phyloP scores from a whole-genome alignment of 2,329 filamentous ascomycete species.

The Fusarium ramigenum region DNA sequence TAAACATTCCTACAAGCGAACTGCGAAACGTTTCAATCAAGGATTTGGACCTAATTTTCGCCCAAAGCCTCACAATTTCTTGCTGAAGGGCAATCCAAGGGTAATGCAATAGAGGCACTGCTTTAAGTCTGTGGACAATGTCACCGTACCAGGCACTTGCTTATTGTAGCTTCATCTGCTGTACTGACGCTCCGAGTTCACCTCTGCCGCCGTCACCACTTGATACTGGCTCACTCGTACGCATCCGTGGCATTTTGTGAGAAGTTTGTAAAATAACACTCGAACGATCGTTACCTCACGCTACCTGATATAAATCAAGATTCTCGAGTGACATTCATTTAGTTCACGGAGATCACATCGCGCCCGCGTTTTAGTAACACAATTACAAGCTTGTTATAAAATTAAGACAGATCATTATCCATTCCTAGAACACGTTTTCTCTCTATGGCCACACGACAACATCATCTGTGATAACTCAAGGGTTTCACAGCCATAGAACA shows the following conservation, averaged over 20 bases:
- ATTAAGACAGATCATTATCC: too few species aligned
- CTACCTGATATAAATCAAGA: neutral
- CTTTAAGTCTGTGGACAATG: neutral
- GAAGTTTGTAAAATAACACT: too few species aligned
- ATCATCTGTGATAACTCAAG: neutral
- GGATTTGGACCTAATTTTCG: neutral
- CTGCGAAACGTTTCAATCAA: neutral
- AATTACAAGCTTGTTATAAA: neutral
- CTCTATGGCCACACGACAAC: neutral
- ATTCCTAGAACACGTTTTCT: neutral
- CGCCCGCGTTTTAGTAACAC: neutral
- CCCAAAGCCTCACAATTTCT: neutral
- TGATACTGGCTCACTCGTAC: neutral
- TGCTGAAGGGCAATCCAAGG: neutral
- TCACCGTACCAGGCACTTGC: neutral
- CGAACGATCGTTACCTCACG: neutral
- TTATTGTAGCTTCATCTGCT: neutral
- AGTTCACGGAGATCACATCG: neutral
- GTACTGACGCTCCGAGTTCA: neutral
- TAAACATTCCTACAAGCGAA: too few species aligned
- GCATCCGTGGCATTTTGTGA: neutral
- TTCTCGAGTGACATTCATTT: neutral
- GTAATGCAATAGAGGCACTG: neutral
- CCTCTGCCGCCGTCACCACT: neutral
- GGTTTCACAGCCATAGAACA: neutral